A percentile compares a stretch with the other conserved stretches of the same genome.
These are phyloP conservation scores for Solanum chilense DNA, from an alignment of 257 asterid species.

Conservation along the genomic window DNA sequence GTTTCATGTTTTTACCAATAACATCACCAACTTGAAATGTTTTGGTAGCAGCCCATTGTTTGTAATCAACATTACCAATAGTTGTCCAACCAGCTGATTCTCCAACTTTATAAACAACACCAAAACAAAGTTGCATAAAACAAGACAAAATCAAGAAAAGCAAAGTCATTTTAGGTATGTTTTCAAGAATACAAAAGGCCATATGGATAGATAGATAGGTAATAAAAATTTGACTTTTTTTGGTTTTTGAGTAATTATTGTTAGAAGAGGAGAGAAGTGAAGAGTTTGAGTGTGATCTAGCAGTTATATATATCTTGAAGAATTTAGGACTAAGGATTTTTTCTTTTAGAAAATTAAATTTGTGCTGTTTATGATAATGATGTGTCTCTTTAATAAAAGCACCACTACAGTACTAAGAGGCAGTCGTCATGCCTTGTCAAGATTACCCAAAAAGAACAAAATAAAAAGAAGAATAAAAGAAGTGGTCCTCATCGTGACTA, in stretches of 20 bases:
- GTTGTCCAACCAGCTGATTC: slow-evolving; percentile 90
- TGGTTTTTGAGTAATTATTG: background rate
- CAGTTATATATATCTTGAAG: background rate
- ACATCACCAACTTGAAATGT: slow-evolving; percentile 52
- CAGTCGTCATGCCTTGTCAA: background rate
- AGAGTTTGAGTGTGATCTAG: background rate
- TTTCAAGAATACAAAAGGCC: background rate
- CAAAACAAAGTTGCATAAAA: slow-evolving; percentile 4
- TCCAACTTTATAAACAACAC: slow-evolving; percentile 63
- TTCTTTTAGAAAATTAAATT: background rate
- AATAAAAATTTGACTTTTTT: background rate
- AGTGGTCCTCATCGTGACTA: background rate
- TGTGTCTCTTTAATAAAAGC: background rate
- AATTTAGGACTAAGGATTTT: background rate
- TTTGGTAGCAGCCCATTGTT: slow-evolving; percentile 50
- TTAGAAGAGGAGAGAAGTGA: background rate
- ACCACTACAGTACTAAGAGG: background rate
- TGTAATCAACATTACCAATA: slow-evolving; percentile 66
- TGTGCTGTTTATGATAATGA: background rate
- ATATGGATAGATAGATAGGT: background rate
- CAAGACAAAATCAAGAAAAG: slow-evolving; percentile 9
- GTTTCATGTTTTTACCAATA: slow-evolving; percentile 20
- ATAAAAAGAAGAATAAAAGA: background rate
- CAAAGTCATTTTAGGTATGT: background rate
- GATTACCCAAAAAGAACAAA: background rate